Evolutionary conservation across 768 basidiomycete species (phyloP).

Genomic region (Agrocybe pediades): DNA sequence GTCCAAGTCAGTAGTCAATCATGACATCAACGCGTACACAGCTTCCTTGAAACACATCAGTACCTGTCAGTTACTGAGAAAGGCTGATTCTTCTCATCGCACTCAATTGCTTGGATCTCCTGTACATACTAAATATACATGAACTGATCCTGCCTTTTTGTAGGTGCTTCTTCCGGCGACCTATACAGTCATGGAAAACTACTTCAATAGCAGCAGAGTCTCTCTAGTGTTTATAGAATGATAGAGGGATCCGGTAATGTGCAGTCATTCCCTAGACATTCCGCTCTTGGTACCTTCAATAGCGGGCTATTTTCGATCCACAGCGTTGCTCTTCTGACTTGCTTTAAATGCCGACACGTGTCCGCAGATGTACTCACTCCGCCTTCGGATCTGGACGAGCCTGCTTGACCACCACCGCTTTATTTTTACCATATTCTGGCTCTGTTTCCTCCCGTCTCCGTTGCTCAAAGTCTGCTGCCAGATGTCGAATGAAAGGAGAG

Average conservation of each 20-base stretch:
- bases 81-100: neutral
- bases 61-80: neutral
- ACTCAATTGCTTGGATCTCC: no score
- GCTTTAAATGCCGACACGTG: conserved; percentile 9
- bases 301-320: neutral
- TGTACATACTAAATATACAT: no score
- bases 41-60: conserved; percentile 13
- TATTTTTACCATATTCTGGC: neutral
- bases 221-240: no score
- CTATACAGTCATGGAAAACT: no score
- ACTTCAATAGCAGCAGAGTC: no score
- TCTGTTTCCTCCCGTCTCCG: neutral
- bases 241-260: no score
- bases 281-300: neutral
- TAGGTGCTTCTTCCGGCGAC: no score
- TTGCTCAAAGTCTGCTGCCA: no score
- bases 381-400: neutral
- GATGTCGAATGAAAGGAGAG: neutral
- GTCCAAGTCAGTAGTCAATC: neutral
- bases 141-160: no score
- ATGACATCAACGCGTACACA: conserved; percentile 12
- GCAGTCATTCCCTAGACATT: no score
- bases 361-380: neutral
- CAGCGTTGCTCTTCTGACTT: no score
- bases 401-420: neutral